Evolutionary conservation across 2,329 filamentous ascomycete genomes (phyloP), one percentile per base, ranked within the genome.

Genomic region (Diplodia intermedia): DNA sequence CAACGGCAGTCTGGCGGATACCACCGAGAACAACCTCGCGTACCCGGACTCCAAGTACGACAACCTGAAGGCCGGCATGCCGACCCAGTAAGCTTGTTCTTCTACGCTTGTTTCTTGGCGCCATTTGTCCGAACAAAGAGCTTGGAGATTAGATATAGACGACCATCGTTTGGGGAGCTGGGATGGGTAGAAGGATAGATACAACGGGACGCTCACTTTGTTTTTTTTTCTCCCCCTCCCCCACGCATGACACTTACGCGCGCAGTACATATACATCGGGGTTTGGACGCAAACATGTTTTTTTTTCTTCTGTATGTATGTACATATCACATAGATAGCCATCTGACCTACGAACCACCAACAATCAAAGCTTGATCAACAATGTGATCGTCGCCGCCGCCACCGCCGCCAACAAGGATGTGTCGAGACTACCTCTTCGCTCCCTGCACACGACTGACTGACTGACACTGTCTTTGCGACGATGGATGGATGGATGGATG

Each of bases 41-140:
- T 88, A 86, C 73, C 85, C 85, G 0, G 76, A 82, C 53, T 86
- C 82, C n/a, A 79, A 82, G 72, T 88, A 84, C 71, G 84, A 85
- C 18, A 88, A 88, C 73, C 60, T 87, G 68, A 79, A 76, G 70
- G 77, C 75, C 2, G 81, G 82, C 12, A 81, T 82, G 73, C 75
- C 77, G 7, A 70, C 71, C 6, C 75, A 79, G 69, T 76, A 68
- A 38, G 20, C 11, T 2, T 8, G 14, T 23, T 31, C 31, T 57
- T 57, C 31, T 33, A 8, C 1, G 33, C 9, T 36, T 36, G 1
- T 9, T 36, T 36, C 8, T 47, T 11, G 18, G 43, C n/a, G 11
- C n/a, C 18, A 20, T n/a, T 9, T 20, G 4, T 11, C n/a, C 8
- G 43, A 12, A 47, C 43, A 47, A n/a, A 11, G 43, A 47, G 43